Percentiles rank a stretch among this genome's conserved stretches.
These are phyloP conservation scores for Cytospora piceae DNA, from an alignment of 2,329 filamentous ascomycete species.

Conservation along the genomic window DNA sequence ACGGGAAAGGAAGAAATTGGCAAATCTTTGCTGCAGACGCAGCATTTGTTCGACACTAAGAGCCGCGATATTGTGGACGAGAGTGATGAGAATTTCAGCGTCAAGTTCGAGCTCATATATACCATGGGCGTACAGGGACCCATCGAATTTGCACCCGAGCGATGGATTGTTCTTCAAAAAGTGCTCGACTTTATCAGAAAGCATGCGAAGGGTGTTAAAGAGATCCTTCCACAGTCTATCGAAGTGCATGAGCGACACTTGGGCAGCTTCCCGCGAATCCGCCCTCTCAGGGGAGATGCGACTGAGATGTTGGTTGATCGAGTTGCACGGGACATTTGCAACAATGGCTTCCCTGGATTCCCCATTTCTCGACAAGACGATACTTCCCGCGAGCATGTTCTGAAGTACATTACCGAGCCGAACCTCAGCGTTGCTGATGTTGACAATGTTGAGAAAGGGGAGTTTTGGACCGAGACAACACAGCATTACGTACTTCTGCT, in stretches of 20 bases:
- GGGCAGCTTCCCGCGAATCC: constrained; percentile 14
- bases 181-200: constrained; percentile 50
- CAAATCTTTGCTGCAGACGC: constrained; percentile 42
- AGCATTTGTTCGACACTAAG: constrained; percentile 48
- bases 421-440: constrained; percentile 40
- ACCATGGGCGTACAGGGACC: constrained; percentile 58
- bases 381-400: neutral
- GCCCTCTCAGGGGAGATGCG: constrained; percentile 4
- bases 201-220: constrained; percentile 38
- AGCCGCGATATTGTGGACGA: constrained; percentile 66
- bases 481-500: constrained; percentile 50
- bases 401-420: constrained; percentile 48
- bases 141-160: constrained; percentile 55
- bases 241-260: constrained; percentile 42
- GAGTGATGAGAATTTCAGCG: constrained; percentile 65
- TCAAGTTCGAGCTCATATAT: constrained; percentile 66
- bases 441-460: constrained; percentile 39
- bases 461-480: constrained; percentile 43
- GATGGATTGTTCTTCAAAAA: constrained; percentile 61
- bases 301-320: neutral
- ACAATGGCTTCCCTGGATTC: constrained; percentile 1
- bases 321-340: constrained; percentile 1
- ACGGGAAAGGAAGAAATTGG: constrained; percentile 38
- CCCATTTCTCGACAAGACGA: constrained; percentile 4
- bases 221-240: constrained; percentile 43